Base-by-base conservation (phyloP, 2,329 filamentous ascomycete species). In the Chrysoporthe cubensis region DNA sequence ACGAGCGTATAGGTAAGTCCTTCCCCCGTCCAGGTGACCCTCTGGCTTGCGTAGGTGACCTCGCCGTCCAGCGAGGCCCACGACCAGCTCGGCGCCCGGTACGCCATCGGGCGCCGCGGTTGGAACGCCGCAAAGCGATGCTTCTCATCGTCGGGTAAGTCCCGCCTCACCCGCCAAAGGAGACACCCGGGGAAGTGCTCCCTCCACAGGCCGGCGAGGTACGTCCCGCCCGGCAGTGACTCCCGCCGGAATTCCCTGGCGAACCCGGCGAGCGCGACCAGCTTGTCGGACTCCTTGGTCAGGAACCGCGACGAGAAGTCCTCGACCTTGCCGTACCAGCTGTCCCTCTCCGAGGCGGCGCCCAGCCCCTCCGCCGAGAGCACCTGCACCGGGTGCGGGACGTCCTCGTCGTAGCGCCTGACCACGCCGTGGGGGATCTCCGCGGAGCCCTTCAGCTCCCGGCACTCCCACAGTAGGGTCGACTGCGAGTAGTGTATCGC, bases 381-480 rank as follows among this genome's bases (percentile, higher is more conserved):
- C 18, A 50, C 8, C 1, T 2, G 11, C 6, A 50, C 18, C 46
- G 46, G 46, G n/a, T 26, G 18, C 4, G 46, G 46, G 46, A 21
- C 3, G 3, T 8, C n/a, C 46, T 26, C 46, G 46, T 50, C 46
- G 46, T 50, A 50, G 18, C 46, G 46, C 46, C 18, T 50, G 5
- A n/a, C 6, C 46, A 21, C 46, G 7, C 7, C 46, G 46, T 50
- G n/a, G 11, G 66, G 61, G n/a, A 67, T 13, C 43, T 64, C 32
- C 3, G 44, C 43, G 26, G 61, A 67, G 43, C 26, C 62, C 18
- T 50, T 50, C 52, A 67, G 34, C 42, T 64, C 37, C 21, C 40
- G 44, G 43, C 71, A 72, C 54, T 68, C 69, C 67, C 69, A 71
- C 9, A 69, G 43, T 44, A 72, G 40, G 48, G 66, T 62, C 18